These are phyloP conservation scores for Hemisphaericaspora xylofermentans DNA, from an alignment of 1,139 yeast species.

Conservation along the genomic window DNA sequence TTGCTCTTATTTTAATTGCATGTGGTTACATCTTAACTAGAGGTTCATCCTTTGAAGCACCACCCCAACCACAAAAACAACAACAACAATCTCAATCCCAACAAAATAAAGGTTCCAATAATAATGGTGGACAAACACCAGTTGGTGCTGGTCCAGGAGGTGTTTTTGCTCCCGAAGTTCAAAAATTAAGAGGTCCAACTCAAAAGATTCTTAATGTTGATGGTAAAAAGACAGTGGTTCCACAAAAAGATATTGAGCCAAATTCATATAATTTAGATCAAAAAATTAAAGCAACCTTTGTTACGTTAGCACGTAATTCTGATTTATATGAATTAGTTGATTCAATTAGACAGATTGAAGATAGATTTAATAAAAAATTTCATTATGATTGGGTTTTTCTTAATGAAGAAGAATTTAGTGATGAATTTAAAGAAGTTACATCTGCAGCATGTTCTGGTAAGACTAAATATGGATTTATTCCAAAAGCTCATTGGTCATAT, in stretches of 20 bases:
- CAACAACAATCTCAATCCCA: constrained; percentile 9
- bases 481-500: constrained; percentile 67
- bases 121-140: constrained; percentile 9
- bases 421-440: constrained; percentile 54
- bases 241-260: constrained; percentile 13
- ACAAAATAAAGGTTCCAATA: no score
- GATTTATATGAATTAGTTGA: constrained; percentile 59
- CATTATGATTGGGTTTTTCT: constrained; percentile 82
- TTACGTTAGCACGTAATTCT: constrained; percentile 54
- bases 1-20: constrained; percentile 54
- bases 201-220: constrained; percentile 6
- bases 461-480: constrained; percentile 62
- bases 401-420: constrained; percentile 60
- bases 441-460: constrained; percentile 54
- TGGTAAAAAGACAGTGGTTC: constrained; percentile 8
- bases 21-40: constrained; percentile 62
- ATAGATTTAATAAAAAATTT: constrained; percentile 64
- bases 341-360: constrained; percentile 69
- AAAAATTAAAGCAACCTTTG: constrained; percentile 46
- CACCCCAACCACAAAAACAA: constrained; percentile 12
- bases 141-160: constrained; percentile 14
- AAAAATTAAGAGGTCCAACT: constrained; percentile 7
- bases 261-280: constrained; percentile 11
- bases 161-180: not conserved
- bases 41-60: constrained; percentile 50